Conservation (phyloP, 305 asterid species). For the Caryopteris hybrid region DNA sequence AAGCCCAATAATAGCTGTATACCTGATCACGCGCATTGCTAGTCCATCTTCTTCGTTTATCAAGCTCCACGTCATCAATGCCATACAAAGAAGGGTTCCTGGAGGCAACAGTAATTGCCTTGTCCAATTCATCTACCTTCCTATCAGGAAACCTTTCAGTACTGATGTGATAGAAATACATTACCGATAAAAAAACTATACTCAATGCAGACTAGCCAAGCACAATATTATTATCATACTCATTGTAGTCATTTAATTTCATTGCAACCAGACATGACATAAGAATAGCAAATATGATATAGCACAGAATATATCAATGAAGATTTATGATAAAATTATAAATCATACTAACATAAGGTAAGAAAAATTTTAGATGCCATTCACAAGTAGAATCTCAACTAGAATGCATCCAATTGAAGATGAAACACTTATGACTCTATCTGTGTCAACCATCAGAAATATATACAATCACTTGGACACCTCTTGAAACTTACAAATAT, state of each 20-base stretch:
- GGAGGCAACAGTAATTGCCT: conserved; percentile 78
- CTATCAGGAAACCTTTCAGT: conserved; percentile 52
- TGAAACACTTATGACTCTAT: background rate
- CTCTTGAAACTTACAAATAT: conserved; percentile 9
- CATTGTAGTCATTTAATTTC: background rate
- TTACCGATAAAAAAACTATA: background rate
- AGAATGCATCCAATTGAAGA: conserved; percentile 14
- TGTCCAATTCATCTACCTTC: conserved; percentile 97
- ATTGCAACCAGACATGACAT: background rate
- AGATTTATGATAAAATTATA: background rate
- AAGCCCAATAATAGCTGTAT: conserved; percentile 8
- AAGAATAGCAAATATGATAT: background rate
- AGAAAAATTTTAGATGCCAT: background rate
- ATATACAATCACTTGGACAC: background rate
- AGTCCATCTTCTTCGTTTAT: conserved; percentile 87
- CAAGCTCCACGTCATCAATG: conserved; percentile 70
- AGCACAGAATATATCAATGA: background rate
- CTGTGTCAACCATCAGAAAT: conserved; percentile 11
- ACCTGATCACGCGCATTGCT: conserved; percentile 90
- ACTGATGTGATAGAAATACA: conserved; percentile 8
- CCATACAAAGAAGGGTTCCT: conserved; percentile 80
- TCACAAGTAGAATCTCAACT: conserved; percentile 14
- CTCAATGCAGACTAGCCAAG: background rate
- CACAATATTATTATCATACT: background rate
- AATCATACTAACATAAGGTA: background rate